Evolutionary conservation across 352 stramenopile species (phyloP).

Genomic region (Albugo candida): DNA sequence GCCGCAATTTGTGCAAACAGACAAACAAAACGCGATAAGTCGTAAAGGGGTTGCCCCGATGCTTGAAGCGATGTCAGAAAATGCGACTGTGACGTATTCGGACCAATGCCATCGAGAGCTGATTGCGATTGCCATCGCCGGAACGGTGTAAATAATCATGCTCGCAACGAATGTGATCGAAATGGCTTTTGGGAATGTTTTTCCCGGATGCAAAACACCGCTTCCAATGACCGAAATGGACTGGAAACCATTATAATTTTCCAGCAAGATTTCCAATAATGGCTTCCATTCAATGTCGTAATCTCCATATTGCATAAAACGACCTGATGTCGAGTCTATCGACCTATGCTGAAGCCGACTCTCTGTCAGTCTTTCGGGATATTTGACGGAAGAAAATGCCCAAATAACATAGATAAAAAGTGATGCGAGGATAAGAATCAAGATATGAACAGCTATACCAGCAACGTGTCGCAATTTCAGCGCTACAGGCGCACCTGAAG

Average conservation of each 20-base stretch:
- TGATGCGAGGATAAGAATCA: too few species aligned
- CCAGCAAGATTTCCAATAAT: too few species aligned
- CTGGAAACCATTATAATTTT: conserved; percentile 89
- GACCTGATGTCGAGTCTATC: too few species aligned
- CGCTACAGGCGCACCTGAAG: too few species aligned
- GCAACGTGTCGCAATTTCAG: too few species aligned
- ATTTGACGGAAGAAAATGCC: too few species aligned
- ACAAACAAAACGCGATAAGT: conserved; percentile 23
- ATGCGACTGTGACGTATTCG: conserved; percentile 39
- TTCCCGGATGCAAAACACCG: conserved; percentile 73
- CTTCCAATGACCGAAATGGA: conserved; percentile 78
- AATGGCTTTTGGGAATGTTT: conserved; percentile 75
- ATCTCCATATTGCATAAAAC: too few species aligned
- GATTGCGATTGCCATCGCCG: conserved; percentile 67
- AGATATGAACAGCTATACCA: too few species aligned
- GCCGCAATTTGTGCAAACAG: conserved; percentile 65
- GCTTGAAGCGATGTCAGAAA: conserved; percentile 61
- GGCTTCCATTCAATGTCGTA: too few species aligned
- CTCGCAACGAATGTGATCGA: conserved; percentile 50
- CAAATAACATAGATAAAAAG: too few species aligned
- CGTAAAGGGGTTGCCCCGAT: conserved; percentile 19
- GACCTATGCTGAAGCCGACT: too few species aligned
- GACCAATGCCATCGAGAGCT: conserved; percentile 37
- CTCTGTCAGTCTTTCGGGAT: too few species aligned
- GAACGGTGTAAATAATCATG: conserved; percentile 63